Conservation (phyloP, 495 filamentous ascomycete species). For the Monascus purpureus region DNA sequence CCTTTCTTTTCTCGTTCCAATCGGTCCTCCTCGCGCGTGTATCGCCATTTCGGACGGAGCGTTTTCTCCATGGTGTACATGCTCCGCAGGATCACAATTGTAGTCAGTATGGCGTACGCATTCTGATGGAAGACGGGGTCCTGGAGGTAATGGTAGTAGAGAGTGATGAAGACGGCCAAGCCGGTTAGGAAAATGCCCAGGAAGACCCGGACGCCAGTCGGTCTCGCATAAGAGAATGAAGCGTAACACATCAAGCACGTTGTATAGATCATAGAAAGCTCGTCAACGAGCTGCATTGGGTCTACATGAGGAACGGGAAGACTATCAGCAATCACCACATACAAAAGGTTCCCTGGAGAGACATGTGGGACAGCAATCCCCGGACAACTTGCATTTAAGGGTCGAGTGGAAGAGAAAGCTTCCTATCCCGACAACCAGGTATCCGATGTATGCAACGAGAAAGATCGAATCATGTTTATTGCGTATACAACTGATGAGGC, state of each 20-base stretch:
- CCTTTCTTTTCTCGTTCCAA: constrained; percentile 23
- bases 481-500: constrained; percentile 52
- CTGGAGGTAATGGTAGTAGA: constrained; percentile 88
- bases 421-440: constrained; percentile 65
- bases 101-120: constrained; percentile 71
- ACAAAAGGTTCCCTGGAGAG: not conserved
- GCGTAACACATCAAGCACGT: constrained; percentile 88
- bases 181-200: constrained; percentile 47
- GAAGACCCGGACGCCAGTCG: constrained; percentile 35
- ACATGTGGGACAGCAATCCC: too few species aligned
- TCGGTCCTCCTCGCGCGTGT: constrained; percentile 30
- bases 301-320: too few species aligned
- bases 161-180: constrained; percentile 68
- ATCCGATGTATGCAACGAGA: constrained; percentile 54
- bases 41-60: constrained; percentile 44
- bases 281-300: constrained; percentile 94
- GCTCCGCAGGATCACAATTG: constrained; percentile 58
- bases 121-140: constrained; percentile 88
- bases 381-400: constrained; percentile 50
- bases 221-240: constrained; percentile 61
- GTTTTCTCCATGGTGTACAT: constrained; percentile 85
- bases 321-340: constrained; percentile 8
- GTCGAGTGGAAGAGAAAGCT: constrained; percentile 76
- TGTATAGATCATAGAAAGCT: constrained; percentile 96
- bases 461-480: constrained; percentile 65